phyloP scores from a whole-genome alignment of 2,329 filamentous ascomycete species.

The Biscogniauxia marginata region DNA sequence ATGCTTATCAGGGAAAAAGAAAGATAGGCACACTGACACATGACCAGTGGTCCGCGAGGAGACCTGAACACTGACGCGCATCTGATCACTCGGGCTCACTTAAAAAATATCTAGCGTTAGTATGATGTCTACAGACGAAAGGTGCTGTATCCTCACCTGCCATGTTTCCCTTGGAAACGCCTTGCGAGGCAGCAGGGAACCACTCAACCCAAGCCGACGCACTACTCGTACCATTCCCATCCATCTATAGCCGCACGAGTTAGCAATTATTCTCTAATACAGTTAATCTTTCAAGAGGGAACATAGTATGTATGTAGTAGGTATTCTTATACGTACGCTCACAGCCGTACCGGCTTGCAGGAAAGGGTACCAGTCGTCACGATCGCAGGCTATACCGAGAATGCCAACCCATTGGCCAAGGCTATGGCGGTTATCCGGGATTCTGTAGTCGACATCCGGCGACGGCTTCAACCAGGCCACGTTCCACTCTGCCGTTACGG shows the following conservation, averaged over 20 bases:
- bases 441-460: neutral
- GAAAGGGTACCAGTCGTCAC: slow-evolving; percentile 1
- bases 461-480: slow-evolving; percentile 8
- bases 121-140: neutral
- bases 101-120: neutral
- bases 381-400: slow-evolving; percentile 1
- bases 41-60: slow-evolving; percentile 7
- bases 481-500: slow-evolving; percentile 9
- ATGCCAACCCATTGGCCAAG: slow-evolving; percentile 8
- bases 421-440: slow-evolving; percentile 1
- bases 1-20: neutral
- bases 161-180: neutral
- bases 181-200: slow-evolving; percentile 2
- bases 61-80: slow-evolving; percentile 1
- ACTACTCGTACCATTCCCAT: neutral
- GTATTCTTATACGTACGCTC: neutral
- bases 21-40: slow-evolving; percentile 2
- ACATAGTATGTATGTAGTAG: too few relatives aligned
- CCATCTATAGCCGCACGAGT: neutral
- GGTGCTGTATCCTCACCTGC: neutral
- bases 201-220: slow-evolving; percentile 7
- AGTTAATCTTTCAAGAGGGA: neutral
- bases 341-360: slow-evolving; percentile 4
- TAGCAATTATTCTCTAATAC: neutral
- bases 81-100: slow-evolving; percentile 4